Percentiles rank a stretch among this genome's conserved stretches.
phyloP scores from a whole-genome alignment of 805 yeast genomes.

The Schwanniomyces vanrijiae region DNA sequence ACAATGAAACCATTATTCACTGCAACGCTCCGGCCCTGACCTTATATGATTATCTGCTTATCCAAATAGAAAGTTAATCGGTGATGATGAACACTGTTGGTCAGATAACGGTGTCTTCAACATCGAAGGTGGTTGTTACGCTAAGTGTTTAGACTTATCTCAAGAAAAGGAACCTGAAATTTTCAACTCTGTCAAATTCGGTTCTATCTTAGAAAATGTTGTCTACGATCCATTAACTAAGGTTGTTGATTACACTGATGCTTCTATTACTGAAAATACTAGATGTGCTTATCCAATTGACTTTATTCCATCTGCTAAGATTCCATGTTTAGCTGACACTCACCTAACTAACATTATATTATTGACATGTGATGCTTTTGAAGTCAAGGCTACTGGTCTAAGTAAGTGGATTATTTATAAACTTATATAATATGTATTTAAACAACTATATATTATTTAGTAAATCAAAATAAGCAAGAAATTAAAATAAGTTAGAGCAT shows the following conservation, averaged over 20 bases:
- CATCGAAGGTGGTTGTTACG: constrained; percentile 99
- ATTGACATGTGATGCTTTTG: constrained; percentile 93
- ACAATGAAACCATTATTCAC: constrained; percentile 65
- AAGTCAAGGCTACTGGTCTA: constrained; percentile 95
- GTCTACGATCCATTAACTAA: constrained; percentile 78
- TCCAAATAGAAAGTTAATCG: constrained; percentile 88
- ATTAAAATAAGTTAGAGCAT: neutral
- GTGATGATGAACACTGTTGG: constrained; percentile 99
- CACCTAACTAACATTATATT: constrained; percentile 93
- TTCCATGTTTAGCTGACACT: constrained; percentile 85
- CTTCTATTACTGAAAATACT: constrained; percentile 90
- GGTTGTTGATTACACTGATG: constrained; percentile 81
- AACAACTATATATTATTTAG: neutral
- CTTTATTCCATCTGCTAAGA: constrained; percentile 91
- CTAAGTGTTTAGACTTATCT: constrained; percentile 88
- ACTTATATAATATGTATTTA: neutral
- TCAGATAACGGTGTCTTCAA: constrained; percentile 97
- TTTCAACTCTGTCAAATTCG: constrained; percentile 90
- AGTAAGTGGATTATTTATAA: constrained; percentile 22
- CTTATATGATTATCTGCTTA: constrained; percentile 94
- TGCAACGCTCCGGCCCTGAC: constrained; percentile 94
- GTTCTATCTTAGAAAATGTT: constrained; percentile 92
- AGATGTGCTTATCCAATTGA: constrained; percentile 99
- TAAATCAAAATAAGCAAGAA: neutral
- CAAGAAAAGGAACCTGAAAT: constrained; percentile 97